phyloP scores from a whole-genome alignment of 768 basidiomycete species.

The Aureoboletus auriporus region DNA sequence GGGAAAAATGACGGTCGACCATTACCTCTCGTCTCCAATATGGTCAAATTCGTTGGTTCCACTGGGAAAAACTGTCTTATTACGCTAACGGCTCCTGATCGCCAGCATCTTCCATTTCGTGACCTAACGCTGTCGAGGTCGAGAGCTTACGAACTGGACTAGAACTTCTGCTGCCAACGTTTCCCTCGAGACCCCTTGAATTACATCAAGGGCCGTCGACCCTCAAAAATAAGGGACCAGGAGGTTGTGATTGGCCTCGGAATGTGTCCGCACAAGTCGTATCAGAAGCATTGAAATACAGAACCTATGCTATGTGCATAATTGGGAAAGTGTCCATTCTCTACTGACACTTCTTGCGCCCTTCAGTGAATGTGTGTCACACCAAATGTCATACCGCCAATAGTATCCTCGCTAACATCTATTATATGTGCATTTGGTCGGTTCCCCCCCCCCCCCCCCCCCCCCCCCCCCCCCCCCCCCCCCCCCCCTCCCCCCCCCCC shows the following conservation, averaged over 20 bases:
- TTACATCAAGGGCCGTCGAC: constrained; percentile 16
- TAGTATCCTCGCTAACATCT: constrained; percentile 6
- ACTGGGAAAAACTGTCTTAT: constrained; percentile 21
- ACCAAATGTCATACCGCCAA: constrained; percentile 6
- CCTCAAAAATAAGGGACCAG: constrained; percentile 18
- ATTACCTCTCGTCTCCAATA: constrained; percentile 17
- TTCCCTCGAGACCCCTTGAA: constrained; percentile 14
- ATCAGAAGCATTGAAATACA: constrained; percentile 22
- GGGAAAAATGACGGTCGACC: constrained; percentile 15
- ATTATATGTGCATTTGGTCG: constrained; percentile 2
- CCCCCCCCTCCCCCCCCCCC: no score
- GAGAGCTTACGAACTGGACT: constrained; percentile 9
- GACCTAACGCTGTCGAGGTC: constrained; percentile 18
- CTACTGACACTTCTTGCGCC: constrained; percentile 25
- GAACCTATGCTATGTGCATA: constrained; percentile 15
- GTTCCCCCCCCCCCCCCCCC: constrained; percentile 5
- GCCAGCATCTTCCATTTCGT: constrained; percentile 29
- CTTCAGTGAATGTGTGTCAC: constrained; percentile 9
- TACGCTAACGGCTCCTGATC: constrained; percentile 22
- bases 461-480: no score
- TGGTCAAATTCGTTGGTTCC: constrained; percentile 20
- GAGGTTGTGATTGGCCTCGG: constrained; percentile 8
- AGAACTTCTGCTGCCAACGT: constrained; percentile 3
- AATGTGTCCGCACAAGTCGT: constrained; percentile 11
- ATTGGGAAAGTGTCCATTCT: constrained; percentile 26